These are phyloP conservation scores for Pyrenula aspistea DNA, from an alignment of 495 filamentous ascomycete species.

Conservation along the genomic window DNA sequence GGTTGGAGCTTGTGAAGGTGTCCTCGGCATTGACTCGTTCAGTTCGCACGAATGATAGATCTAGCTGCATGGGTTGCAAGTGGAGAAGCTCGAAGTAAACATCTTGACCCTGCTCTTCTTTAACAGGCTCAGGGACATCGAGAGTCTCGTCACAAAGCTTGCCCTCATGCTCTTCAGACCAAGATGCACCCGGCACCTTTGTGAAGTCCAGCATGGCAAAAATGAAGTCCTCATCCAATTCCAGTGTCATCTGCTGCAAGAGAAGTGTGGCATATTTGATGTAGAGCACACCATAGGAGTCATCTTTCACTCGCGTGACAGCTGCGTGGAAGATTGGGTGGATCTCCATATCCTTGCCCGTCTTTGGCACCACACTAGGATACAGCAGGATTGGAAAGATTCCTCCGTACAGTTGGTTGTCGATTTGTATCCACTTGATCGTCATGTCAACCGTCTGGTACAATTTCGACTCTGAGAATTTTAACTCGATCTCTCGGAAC, in stretches of 20 bases:
- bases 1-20: constrained; percentile 71
- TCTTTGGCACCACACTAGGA: constrained; percentile 97
- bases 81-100: constrained; percentile 97
- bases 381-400: constrained; percentile 97
- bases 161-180: constrained; percentile 72
- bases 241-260: constrained; percentile 94
- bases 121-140: constrained; percentile 84
- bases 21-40: constrained; percentile 95
- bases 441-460: constrained; percentile 83
- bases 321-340: constrained; percentile 89
- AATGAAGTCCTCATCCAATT: constrained; percentile 96
- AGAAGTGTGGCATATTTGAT: constrained; percentile 95
- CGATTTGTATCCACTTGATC: constrained; percentile 98
- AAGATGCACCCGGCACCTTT: constrained; percentile 87
- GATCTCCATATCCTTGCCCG: constrained; percentile 89
- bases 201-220: constrained; percentile 91
- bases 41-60: constrained; percentile 92
- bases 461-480: constrained; percentile 79
- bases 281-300: constrained; percentile 94
- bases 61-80: constrained; percentile 94
- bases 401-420: constrained; percentile 96
- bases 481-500: constrained; percentile 82
- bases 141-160: constrained; percentile 79
- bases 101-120: constrained; percentile 72
- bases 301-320: constrained; percentile 91